Conservation (phyloP, 805 yeast genomes). For the Candida pini region DNA sequence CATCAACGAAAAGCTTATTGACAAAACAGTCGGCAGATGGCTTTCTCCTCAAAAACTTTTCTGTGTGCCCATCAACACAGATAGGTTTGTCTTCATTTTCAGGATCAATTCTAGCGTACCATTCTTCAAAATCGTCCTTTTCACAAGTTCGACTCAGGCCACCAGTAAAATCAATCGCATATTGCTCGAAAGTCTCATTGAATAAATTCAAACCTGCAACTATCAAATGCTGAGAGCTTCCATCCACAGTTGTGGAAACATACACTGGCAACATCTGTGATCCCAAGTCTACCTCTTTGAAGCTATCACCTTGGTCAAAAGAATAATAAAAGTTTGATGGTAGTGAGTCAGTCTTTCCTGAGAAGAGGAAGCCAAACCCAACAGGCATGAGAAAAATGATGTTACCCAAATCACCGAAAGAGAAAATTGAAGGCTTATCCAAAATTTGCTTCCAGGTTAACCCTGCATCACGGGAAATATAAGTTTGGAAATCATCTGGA, state of each 20-base stretch:
- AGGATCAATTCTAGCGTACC: conserved; percentile 45
- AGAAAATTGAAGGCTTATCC: conserved; percentile 46
- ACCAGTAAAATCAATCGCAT: conserved; percentile 48
- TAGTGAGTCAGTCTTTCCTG: conserved; percentile 28
- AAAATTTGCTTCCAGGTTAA: conserved; percentile 57
- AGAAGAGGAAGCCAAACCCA: conserved; percentile 10
- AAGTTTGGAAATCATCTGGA: conserved; percentile 34
- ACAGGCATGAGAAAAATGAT: conserved; percentile 56
- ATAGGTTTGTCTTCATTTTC: conserved; percentile 28
- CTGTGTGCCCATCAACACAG: conserved; percentile 69
- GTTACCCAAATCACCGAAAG: conserved; percentile 78
- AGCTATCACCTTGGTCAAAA: conserved; percentile 66
- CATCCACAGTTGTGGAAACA: conserved; percentile 52
- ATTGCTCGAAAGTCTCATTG: conserved; percentile 17
- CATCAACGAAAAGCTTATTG: conserved; percentile 39
- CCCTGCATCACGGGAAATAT: conserved; percentile 73
- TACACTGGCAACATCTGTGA: conserved; percentile 19
- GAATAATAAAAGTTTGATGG: conserved; percentile 39
- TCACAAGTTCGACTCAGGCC: conserved; percentile 45
- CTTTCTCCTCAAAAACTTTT: conserved; percentile 59
- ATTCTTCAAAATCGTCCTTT: conserved; percentile 56
- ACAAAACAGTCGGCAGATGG: conserved; percentile 60
- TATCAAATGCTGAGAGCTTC: conserved; percentile 57
- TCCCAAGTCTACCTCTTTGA: conserved; percentile 50
- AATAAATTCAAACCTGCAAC: conserved; percentile 36